phyloP scores from a whole-genome alignment of 2,329 filamentous ascomycete species.

The Pseudovirgaria hyperparasitica region DNA sequence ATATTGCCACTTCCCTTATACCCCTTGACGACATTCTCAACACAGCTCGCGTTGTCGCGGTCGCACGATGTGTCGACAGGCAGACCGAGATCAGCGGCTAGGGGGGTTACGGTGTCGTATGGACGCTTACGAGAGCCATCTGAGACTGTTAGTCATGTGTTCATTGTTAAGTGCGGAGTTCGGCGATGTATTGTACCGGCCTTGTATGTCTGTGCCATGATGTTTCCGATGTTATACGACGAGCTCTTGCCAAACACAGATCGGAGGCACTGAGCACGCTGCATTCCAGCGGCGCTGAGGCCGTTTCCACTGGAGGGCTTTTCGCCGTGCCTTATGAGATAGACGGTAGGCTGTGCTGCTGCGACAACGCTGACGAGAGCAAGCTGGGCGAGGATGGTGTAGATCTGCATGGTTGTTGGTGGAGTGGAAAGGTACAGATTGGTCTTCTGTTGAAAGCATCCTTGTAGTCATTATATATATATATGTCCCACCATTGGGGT shows the following conservation, averaged over 20 bases:
- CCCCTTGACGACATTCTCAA: conserved; percentile 34
- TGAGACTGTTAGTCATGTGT: conserved; percentile 7
- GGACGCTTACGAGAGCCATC: conserved; percentile 42
- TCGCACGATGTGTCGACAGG: conserved; percentile 43
- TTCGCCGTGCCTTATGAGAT: conserved; percentile 52
- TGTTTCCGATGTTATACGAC: conserved; percentile 42
- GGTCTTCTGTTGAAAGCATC: no score
- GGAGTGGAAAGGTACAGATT: no score
- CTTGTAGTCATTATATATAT: no score
- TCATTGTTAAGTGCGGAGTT: neutral
- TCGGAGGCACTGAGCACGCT: conserved; percentile 48
- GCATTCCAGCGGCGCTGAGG: conserved; percentile 36
- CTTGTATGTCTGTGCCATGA: conserved; percentile 45
- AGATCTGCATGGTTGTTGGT: neutral
- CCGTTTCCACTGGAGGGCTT: conserved; percentile 41
- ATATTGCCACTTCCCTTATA: conserved; percentile 43
- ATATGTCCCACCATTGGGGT: no score
- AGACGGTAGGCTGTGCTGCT: conserved; percentile 36
- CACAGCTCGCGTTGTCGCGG: conserved; percentile 43
- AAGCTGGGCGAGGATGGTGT: conserved; percentile 3
- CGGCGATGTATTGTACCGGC: conserved; percentile 17
- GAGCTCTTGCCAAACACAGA: conserved; percentile 42
- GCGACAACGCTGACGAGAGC: conserved; percentile 4
- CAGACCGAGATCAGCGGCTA: conserved; percentile 43
- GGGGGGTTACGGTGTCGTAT: conserved; percentile 43